Evolutionary conservation across 2,329 filamentous ascomycete genomes (phyloP), one percentile per base, ranked within the genome.

Genomic region (Bipolaris gigantea): DNA sequence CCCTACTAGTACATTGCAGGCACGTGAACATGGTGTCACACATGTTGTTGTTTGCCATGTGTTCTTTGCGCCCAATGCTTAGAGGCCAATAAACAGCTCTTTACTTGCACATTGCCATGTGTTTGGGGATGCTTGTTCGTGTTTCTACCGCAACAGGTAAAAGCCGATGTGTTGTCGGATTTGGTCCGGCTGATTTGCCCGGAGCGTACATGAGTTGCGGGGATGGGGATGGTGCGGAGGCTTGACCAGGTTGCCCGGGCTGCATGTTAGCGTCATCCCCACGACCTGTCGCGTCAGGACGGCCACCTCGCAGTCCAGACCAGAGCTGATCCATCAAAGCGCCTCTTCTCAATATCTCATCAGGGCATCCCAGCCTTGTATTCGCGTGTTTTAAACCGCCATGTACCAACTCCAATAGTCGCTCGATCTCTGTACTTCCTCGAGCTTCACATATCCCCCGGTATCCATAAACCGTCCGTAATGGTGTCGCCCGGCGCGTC

Each of bases 401-500:
- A 59, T 59, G 56, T 35, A 21, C 34, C 30, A 32, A 42, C 5
- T 23, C 27, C 5, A 34, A n/a, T 46, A 51, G 42, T n/a, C 1
- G 43, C 38, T 34, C 10, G 16, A 45, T 53, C 32, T 43, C 34
- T 27, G 21, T 47, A 19, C 33, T 9, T 15, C 36, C 36, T 33
- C 32, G 8, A 40, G 30, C 35, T 35, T 42, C 35, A 41, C 18
- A 10, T 39, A 53, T 45, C 57, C 57, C 51, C 50, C 48, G 53
- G 40, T 38, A 56, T 55, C 60, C 55, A 50, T 39, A 40, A 48
- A 21, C 45, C 48, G 40, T 48, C 36, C 42, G 34, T 61, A 41
- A 72, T 72, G 69, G 64, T 66, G 30, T 48, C 56, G 38, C 35
- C 62, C 27, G 54, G 64, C 47, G 61, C 66, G 46, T 57, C 66